These are phyloP conservation scores for Podospora comata DNA, from an alignment of 495 filamentous ascomycete genomes.

Conservation along the genomic window DNA sequence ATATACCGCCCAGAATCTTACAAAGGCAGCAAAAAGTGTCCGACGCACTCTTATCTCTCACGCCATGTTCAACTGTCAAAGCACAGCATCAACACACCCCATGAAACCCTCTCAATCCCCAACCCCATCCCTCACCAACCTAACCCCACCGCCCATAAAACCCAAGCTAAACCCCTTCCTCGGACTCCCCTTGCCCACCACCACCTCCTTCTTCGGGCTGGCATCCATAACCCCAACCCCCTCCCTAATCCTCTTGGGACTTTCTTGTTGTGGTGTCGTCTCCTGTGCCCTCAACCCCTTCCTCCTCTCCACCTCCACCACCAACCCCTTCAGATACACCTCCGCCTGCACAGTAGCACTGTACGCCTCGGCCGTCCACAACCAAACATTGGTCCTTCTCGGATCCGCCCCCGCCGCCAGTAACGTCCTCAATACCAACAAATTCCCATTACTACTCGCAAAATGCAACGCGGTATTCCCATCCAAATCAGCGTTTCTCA, in stretches of 20 bases:
- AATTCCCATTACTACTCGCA: conserved; percentile 61
- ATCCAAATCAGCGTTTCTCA: conserved; percentile 52
- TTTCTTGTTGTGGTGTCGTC: conserved; percentile 13
- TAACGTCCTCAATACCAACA: conserved; percentile 69
- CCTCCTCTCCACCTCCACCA: conserved; percentile 53
- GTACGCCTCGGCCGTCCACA: conserved; percentile 71
- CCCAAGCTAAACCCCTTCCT: neutral
- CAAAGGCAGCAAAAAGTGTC: too few species aligned
- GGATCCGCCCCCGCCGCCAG: conserved; percentile 63
- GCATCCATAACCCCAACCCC: conserved; percentile 3
- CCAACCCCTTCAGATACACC: conserved; percentile 66
- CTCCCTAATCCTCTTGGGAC: conserved; percentile 32
- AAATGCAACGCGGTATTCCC: conserved; percentile 80
- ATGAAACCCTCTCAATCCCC: conserved; percentile 14
- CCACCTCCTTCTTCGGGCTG: neutral
- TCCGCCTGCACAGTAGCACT: conserved; percentile 70
- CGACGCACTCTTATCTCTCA: too few species aligned
- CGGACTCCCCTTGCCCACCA: neutral
- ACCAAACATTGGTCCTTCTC: conserved; percentile 61
- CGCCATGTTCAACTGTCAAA: too few species aligned
- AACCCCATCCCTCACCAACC: conserved; percentile 20
- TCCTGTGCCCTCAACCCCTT: conserved; percentile 23
- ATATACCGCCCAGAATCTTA: too few species aligned
- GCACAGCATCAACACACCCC: too few species aligned
- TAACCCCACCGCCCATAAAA: conserved; percentile 9